Percentiles rank a stretch among this genome's conserved stretches.
Conservation (phyloP, 2,329 filamentous ascomycete species). For the Penicillium sp. region DNA sequence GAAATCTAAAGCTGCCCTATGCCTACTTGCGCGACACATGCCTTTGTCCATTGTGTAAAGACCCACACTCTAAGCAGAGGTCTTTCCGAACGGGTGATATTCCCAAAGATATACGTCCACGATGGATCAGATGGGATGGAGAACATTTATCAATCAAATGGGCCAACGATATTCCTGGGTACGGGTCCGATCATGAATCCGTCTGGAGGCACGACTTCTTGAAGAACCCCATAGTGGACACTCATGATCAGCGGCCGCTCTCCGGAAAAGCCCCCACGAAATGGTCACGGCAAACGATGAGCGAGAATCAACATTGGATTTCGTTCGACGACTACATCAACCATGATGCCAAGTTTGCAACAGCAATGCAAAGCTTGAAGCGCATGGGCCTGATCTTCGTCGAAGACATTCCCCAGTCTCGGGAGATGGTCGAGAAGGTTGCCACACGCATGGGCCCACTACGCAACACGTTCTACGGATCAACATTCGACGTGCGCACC, state of each 20-base stretch:
- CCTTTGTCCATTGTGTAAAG: constrained; percentile 55
- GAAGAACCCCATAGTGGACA: constrained; percentile 7
- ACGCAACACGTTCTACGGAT: constrained; percentile 86
- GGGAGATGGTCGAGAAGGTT: constrained; percentile 66
- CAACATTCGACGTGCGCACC: constrained; percentile 84
- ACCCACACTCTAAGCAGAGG: constrained; percentile 62
- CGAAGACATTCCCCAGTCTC: constrained; percentile 68
- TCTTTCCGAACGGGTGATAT: constrained; percentile 67
- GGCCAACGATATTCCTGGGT: constrained; percentile 55
- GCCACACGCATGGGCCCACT: constrained; percentile 73
- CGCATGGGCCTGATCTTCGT: constrained; percentile 75
- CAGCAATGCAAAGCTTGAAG: constrained; percentile 63
- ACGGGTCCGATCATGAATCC: constrained; percentile 45
- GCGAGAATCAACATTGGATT: constrained; percentile 54
- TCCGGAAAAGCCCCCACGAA: constrained; percentile 31
- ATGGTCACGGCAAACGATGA: constrained; percentile 46
- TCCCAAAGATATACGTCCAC: constrained; percentile 49
- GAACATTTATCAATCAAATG: constrained; percentile 61
- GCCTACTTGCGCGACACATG: constrained; percentile 57
- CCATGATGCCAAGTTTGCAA: constrained; percentile 57
- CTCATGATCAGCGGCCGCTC: constrained; percentile 22
- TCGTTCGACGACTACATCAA: constrained; percentile 72
- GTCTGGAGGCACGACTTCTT: constrained; percentile 25
- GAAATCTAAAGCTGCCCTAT: constrained; percentile 6
- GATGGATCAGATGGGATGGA: constrained; percentile 37